Evolutionary conservation across 306 rosid genomes (phyloP), one percentile per base, ranked within the genome.

Genomic region (Castanea sativa): DNA sequence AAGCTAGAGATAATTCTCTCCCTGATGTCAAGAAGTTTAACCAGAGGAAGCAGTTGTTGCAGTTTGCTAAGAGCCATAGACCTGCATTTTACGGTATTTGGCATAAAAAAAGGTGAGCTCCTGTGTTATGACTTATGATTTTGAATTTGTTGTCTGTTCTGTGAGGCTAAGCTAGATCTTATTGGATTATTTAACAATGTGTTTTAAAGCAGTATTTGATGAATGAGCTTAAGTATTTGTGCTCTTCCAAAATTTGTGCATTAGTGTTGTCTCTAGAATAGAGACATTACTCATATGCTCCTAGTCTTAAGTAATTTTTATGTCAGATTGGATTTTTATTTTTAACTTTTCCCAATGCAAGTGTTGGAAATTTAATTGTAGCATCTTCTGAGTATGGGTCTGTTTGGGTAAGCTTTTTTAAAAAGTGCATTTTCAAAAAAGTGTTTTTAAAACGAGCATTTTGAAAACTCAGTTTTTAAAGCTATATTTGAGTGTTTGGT

Each of bases 51-150:
- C 98, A 96, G 86, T 75, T 96, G 83, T 72, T 93, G 69, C 99
- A 96, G 85, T 96, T 93, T 83, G 96, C 88, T 80, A 93, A 96
- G 58, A 82, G 96, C 83, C 88, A 86, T 80, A 91, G 97, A 78
- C 99, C 98, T 79, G 96, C 98, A 43, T 96, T 91, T 85, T 96
- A 91, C 78, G 99, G 99, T 59, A 75, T 88, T 75, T 91, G 99
- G 98, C 83, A 89, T 3, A 74, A 81, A 69, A 90, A 82, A 85
- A 96, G 99, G 99, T 92, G 73, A 77, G 84, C 61, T 59, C n/a
- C 5, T 82, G 61, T 55, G 57, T 64, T 32, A 27, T 73, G 71
- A 65, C 18, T 76, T 73, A 27, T 73, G 73, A 69, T 18, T 73
- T 73, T 69, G 71, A 29, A 70, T 68, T 76, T 74, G 63, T 19